Evolutionary conservation across 495 filamentous ascomycete genomes (phyloP), one percentile per base, ranked within the genome.

Genomic region (Letharia lupina): DNA sequence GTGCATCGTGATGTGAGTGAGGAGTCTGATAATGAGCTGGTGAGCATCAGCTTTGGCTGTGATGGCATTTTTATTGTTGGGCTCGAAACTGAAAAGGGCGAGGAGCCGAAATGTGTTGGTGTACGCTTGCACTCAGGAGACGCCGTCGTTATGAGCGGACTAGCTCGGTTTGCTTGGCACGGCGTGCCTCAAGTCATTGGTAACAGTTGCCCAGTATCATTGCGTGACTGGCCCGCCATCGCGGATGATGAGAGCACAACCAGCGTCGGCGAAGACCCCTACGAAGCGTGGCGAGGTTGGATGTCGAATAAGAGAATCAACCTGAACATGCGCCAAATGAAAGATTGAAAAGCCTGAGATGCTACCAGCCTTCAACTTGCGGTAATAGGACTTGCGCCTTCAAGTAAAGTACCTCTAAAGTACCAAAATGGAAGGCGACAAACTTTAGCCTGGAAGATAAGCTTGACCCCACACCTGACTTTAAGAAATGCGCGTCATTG

Each of bases 1-100:
- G 80, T 93, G 70, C 93, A 97, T 75, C 86, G 94, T 0, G 93
- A 98, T 71, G 89, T 97, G 44, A 91, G 90, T 64, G 93, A 97
- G 75, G 81, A 87, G 67, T 86, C 84, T 56, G 83, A 88, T 65
- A 82, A 78, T 44, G 89, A 89, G 2, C 77, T 97, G 35, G 86
- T 95, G 28, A 95, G 90, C 68, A 75, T 97, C 28, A 94, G 90
- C 67, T 78, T 98, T 31, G 93, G 93, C 12, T 97, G 93, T 65
- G 91, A 96, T 72, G 89, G 85, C 1, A 73, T 98, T 33, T 97
- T 98, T 71, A 80, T 92, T 66, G 84, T 88, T 65, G 84, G 80
- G 18, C 63, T 85, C 42, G 75, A 76, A 1, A 76, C 73, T 45
- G 77, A 81, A 57, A 73, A 78, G 47, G 68, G 79, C 65, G 70